Percentiles rank a stretch among this genome's conserved stretches.
phyloP scores from a whole-genome alignment of 1,284 basidiomycete genomes.

The Ganoderma meredithae region DNA sequence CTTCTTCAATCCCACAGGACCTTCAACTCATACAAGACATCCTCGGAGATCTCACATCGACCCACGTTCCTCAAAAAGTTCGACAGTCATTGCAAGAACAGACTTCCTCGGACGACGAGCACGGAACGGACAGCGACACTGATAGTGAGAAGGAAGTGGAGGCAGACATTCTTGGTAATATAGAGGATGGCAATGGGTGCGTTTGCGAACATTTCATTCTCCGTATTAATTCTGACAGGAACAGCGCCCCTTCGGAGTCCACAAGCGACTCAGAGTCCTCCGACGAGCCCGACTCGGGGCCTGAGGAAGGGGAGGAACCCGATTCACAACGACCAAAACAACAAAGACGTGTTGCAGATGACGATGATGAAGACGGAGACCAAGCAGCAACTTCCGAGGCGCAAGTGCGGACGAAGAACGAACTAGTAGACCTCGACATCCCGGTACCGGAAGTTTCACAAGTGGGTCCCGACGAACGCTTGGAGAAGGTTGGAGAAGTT shows the following conservation, averaged over 20 bases:
- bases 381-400: slow-evolving; percentile 46
- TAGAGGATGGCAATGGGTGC: slow-evolving; percentile 46
- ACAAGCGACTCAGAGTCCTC: slow-evolving; percentile 45
- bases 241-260: slow-evolving; percentile 34
- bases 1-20: slow-evolving; percentile 71
- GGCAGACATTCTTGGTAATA: slow-evolving; percentile 54
- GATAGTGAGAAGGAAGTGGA: slow-evolving; percentile 76
- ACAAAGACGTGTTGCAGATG: slow-evolving; percentile 33
- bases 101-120: slow-evolving; percentile 41
- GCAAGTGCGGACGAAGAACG: slow-evolving; percentile 70
- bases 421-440: slow-evolving; percentile 59
- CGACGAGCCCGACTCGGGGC: slow-evolving; percentile 53
- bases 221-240: slow-evolving; percentile 9
- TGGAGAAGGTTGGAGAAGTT: slow-evolving; percentile 80
- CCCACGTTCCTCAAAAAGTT: slow-evolving; percentile 14
- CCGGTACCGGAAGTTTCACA: slow-evolving; percentile 63
- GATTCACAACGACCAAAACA: slow-evolving; percentile 29
- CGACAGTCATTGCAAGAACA: slow-evolving; percentile 15
- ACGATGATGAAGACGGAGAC: slow-evolving; percentile 55
- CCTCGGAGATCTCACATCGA: slow-evolving; percentile 49
- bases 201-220: neutral
- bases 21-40: slow-evolving; percentile 74
- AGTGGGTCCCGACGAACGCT: slow-evolving; percentile 61
- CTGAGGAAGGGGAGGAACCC: slow-evolving; percentile 40
- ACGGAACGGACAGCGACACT: slow-evolving; percentile 38